phyloP scores from a whole-genome alignment of 2,329 filamentous ascomycete species.

The Cryphonectria radicalis region DNA sequence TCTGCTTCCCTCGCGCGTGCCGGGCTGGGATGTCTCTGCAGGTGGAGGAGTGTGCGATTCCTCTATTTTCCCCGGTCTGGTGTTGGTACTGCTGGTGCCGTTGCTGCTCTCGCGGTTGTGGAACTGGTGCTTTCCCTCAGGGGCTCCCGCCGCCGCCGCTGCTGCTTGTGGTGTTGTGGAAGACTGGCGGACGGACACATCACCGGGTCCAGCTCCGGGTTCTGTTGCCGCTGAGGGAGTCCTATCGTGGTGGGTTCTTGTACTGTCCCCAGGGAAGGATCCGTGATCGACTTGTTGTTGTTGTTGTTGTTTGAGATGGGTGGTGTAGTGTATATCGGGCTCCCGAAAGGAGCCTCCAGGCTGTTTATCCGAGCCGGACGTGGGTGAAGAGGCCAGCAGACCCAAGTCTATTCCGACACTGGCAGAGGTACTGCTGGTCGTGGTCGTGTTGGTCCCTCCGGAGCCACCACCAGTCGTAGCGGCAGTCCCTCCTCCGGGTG shows the following conservation, averaged over 20 bases:
- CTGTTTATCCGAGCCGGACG: slow-evolving; percentile 34
- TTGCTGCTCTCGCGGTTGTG: background rate
- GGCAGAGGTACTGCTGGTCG: slow-evolving; percentile 6
- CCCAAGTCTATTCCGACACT: slow-evolving; percentile 34
- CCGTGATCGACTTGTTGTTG: background rate
- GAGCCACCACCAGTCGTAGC: slow-evolving; percentile 3
- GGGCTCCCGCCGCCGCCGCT: too few relatives aligned
- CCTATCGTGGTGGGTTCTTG: background rate
- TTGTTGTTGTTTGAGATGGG: slow-evolving; percentile 1
- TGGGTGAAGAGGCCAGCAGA: slow-evolving; percentile 35
- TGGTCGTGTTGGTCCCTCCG: slow-evolving; percentile 5
- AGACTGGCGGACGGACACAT: background rate
- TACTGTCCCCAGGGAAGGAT: slow-evolving; percentile 5
- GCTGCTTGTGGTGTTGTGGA: slow-evolving; percentile 12
- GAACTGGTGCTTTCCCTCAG: slow-evolving; percentile 2
- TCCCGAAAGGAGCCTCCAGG: background rate
- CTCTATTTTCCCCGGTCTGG: slow-evolving; percentile 9
- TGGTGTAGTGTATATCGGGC: background rate
- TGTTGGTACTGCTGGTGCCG: background rate
- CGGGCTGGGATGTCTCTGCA: slow-evolving; percentile 1
- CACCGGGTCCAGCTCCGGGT: background rate
- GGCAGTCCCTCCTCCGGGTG: slow-evolving; percentile 26
- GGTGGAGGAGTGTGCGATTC: background rate
- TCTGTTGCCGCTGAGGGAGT: background rate
- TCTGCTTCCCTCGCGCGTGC: slow-evolving; percentile 13